A percentile compares a stretch with the other conserved stretches of the same genome.
phyloP scores from a whole-genome alignment of 768 basidiomycete species.

The Suillus fuscotomentosus region DNA sequence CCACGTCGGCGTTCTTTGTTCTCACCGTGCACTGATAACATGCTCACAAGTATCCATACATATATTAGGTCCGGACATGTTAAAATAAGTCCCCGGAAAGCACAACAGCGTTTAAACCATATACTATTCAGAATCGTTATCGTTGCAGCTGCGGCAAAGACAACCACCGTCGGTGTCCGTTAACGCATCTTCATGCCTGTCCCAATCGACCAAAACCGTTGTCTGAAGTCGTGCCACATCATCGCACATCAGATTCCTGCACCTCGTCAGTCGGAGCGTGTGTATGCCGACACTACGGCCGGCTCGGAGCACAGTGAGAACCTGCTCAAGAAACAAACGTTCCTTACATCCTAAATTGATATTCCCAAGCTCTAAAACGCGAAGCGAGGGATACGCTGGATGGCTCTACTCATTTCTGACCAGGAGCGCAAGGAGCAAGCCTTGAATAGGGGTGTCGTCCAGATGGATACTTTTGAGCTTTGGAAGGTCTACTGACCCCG shows the following conservation, averaged over 20 bases:
- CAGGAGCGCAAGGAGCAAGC: background rate
- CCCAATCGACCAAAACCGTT: constrained; percentile 18
- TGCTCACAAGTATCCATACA: background rate
- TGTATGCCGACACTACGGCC: background rate
- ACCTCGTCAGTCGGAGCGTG: background rate
- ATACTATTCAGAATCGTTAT: background rate
- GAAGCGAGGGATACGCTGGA: background rate
- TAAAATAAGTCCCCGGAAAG: background rate
- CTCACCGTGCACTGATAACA: background rate
- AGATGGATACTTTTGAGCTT: background rate
- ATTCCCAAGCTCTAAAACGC: background rate
- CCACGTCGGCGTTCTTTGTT: background rate
- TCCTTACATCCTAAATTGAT: background rate
- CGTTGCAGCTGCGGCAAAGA: background rate
- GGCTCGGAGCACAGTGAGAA: background rate
- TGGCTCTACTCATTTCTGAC: background rate
- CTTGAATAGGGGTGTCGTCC: background rate
- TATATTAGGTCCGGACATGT: background rate
- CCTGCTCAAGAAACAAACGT: background rate
- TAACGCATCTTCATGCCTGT: constrained; percentile 9
- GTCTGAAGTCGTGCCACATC: constrained; percentile 2
- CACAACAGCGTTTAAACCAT: background rate
- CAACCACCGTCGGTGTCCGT: background rate
- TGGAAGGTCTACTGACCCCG: background rate
- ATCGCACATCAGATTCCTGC: background rate